These are phyloP conservation scores for Ceratobasidium sp. DNA, from an alignment of 1,284 basidiomycete species.

Conservation along the genomic window DNA sequence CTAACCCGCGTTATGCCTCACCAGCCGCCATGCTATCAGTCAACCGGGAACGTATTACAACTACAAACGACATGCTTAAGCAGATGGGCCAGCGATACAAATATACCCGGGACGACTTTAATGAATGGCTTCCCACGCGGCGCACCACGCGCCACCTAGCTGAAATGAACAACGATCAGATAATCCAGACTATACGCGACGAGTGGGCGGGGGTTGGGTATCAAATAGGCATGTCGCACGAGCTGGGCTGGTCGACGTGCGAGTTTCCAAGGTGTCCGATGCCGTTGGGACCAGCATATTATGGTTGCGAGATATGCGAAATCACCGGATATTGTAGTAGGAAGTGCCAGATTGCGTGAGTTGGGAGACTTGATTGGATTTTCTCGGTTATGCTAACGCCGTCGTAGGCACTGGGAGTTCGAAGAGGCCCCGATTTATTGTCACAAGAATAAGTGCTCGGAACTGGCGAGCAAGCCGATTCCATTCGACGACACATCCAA, in stretches of 20 bases:
- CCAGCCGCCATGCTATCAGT: too few relatives aligned
- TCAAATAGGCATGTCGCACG: not conserved
- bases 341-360: conserved; percentile 13
- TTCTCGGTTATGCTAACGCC: too few relatives aligned
- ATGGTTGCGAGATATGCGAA: conserved; percentile 1
- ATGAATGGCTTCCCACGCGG: not conserved
- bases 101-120: conserved; percentile 1
- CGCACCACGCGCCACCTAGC: not conserved
- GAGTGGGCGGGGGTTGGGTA: conserved; percentile 1
- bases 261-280: not conserved
- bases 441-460: too few relatives aligned
- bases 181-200: not conserved
- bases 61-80: not conserved
- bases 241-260: not conserved
- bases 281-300: conserved; percentile 3
- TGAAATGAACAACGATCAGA: not conserved
- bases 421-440: too few relatives aligned
- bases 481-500: too few relatives aligned
- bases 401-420: too few relatives aligned
- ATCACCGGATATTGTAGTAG: conserved; percentile 14
- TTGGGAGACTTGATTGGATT: too few relatives aligned
- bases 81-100: not conserved
- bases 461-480: too few relatives aligned
- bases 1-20: too few relatives aligned
- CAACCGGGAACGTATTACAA: too few relatives aligned